Evolutionary conservation across 2,329 filamentous ascomycete species (phyloP).

Genomic region (Fonsecaea nubica): DNA sequence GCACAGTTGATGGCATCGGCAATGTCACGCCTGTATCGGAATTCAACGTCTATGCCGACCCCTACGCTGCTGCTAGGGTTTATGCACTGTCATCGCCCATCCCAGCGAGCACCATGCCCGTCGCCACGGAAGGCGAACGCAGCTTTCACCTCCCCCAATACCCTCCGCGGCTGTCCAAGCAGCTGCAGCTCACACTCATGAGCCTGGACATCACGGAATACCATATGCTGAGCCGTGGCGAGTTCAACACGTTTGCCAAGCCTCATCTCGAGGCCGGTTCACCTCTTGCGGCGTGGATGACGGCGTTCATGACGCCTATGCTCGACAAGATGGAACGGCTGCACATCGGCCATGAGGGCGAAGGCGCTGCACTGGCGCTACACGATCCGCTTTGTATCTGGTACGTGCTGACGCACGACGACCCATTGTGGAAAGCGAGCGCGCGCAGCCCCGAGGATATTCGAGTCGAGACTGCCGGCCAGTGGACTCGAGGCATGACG

Average conservation of each 20-base stretch:
- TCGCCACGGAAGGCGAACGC: conserved; percentile 50
- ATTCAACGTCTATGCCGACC: conserved; percentile 94
- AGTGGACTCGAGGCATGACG: conserved; percentile 95
- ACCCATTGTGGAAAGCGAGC: conserved; percentile 52
- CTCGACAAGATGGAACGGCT: conserved; percentile 72
- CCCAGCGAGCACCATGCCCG: conserved; percentile 81
- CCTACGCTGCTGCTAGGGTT: conserved; percentile 75
- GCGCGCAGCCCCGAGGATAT: conserved; percentile 74
- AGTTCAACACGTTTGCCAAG: conserved; percentile 64
- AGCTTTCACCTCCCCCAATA: conserved; percentile 63
- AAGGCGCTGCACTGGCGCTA: conserved; percentile 65
- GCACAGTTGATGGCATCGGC: conserved; percentile 76
- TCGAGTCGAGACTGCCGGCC: conserved; percentile 83
- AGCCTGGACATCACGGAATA: conserved; percentile 78
- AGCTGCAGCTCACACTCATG: conserved; percentile 72
- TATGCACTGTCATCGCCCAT: conserved; percentile 76
- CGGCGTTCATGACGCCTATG: conserved; percentile 73
- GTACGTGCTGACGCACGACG: conserved; percentile 69
- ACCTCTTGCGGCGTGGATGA: conserved; percentile 75
- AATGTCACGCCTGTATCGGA: conserved; percentile 86
- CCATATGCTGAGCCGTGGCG: conserved; percentile 68
- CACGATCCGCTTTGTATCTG: conserved; percentile 82
- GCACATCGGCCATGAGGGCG: conserved; percentile 59
- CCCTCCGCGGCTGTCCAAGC: conserved; percentile 67
- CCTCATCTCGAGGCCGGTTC: conserved; percentile 62